Base-by-base conservation (phyloP, 768 basidiomycete species). In the Suillus weaverae region DNA sequence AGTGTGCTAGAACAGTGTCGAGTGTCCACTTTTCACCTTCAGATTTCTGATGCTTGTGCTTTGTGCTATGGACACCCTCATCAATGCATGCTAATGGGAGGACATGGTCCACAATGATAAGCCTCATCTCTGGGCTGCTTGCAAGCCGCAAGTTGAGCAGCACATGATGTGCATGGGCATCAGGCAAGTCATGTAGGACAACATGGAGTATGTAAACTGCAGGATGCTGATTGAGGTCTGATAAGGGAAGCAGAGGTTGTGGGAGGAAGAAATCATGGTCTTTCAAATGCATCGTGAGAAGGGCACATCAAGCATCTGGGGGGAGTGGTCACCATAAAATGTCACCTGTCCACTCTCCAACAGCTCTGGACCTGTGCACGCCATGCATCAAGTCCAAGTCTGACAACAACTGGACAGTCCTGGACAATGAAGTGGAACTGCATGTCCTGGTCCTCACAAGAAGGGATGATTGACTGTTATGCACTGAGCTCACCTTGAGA, bases 111-210 rank as follows among this genome's bases (percentile, higher is more conserved):
- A 86, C 89, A 48, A 94, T 83, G 39, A 94, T 77, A 3, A 93
- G 79, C 64, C 79, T 84, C 32, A 90, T 92, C 3, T 79, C 74
- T 8, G 63, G 57, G 22, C 64, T 60, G 13, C 78, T 77, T 5
- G 77, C 77, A 39, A 76, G 76, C 14, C 83, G 77, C 4, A 86
- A 77, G 33, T 80, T 81, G 22, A 79, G 71, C 51, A 86, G 72
- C 50, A 86, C 84, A 43, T 78, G 78, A 30, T 65, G 67, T 26
- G 85, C 85, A 67, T 78, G 82, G 1, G 77, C 78, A 66, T 92
- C 88, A 1, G 90, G 87, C 91, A 91, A 92, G 70, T 94, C 91
- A 69, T 94, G 91, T 41, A 90, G 79, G 44, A 92, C 84, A 22
- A 88, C 86, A 30, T 90, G 85, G 36, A 92, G 78, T 39, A 92